phyloP scores from a whole-genome alignment of 2,329 filamentous ascomycete species.

The Ophiocordyceps camponoti-saundersi region DNA sequence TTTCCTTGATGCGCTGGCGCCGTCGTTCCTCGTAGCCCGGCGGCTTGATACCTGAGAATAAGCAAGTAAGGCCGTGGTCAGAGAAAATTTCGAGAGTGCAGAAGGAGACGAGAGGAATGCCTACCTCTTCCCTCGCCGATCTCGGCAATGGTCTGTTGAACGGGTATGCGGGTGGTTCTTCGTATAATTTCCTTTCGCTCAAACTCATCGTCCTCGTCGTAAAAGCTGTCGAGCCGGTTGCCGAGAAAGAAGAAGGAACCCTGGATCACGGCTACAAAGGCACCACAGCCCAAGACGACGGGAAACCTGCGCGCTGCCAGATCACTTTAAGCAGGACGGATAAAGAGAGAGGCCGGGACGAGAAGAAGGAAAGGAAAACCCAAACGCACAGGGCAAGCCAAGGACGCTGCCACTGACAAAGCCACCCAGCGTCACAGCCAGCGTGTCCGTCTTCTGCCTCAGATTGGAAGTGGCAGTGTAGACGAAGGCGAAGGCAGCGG shows the following conservation, averaged over 20 bases:
- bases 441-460: conserved; percentile 65
- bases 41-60: conserved; percentile 50
- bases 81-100: neutral
- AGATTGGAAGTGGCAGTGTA: conserved; percentile 67
- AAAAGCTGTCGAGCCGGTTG: conserved; percentile 34
- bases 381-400: conserved; percentile 48
- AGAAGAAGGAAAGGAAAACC: no score
- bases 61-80: neutral
- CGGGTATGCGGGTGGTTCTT: conserved; percentile 55
- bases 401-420: conserved; percentile 58
- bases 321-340: no score
- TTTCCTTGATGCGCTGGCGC: conserved; percentile 64
- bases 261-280: conserved; percentile 36
- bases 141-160: conserved; percentile 64
- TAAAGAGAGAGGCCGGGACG: neutral
- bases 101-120: conserved; percentile 6
- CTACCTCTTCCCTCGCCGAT: conserved; percentile 78
- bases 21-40: conserved; percentile 76
- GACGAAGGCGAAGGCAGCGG: conserved; percentile 63
- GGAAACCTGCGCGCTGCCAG: conserved; percentile 37
- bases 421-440: conserved; percentile 59
- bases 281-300: conserved; percentile 51
- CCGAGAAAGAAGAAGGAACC: conserved; percentile 53
- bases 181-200: conserved; percentile 59
- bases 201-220: conserved; percentile 50